Conservation (phyloP, 148 eudicot genomes). For the Polygonum maritimum region DNA sequence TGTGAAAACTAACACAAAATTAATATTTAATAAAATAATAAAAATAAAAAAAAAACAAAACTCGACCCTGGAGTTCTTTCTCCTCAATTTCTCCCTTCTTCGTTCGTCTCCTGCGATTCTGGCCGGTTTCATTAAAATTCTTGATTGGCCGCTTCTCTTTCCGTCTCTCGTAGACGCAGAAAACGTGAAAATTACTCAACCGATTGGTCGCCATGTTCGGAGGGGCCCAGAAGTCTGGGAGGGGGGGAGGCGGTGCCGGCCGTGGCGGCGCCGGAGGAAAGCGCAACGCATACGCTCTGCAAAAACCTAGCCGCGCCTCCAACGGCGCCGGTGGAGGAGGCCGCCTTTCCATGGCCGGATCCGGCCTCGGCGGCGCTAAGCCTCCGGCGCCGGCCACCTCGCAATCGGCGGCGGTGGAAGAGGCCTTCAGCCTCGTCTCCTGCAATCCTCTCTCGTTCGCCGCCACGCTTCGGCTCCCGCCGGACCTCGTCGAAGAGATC, state of each 20-base stretch:
- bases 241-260: constrained; percentile 37
- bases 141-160: neutral
- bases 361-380: constrained; percentile 21
- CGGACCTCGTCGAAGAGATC: constrained; percentile 82
- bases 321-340: constrained; percentile 21
- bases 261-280: constrained; percentile 24
- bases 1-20: neutral
- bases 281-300: constrained; percentile 37
- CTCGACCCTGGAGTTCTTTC: neutral
- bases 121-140: neutral
- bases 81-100: constrained; percentile 1
- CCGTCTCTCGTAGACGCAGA: neutral
- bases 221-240: constrained; percentile 47
- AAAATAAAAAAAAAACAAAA: neutral
- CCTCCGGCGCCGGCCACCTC: constrained; percentile 21
- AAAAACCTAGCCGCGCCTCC: constrained; percentile 46
- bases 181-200: neutral
- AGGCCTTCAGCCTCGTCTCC: constrained; percentile 50
- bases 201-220: constrained; percentile 39
- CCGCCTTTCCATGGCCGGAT: constrained; percentile 35
- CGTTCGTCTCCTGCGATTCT: constrained; percentile 10
- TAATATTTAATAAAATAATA: neutral
- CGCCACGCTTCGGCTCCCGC: constrained; percentile 59
- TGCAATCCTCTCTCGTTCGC: constrained; percentile 53
- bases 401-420: constrained; percentile 31